Conservation (phyloP, 1,284 basidiomycete species). For the Malassezia dermatis region DNA sequence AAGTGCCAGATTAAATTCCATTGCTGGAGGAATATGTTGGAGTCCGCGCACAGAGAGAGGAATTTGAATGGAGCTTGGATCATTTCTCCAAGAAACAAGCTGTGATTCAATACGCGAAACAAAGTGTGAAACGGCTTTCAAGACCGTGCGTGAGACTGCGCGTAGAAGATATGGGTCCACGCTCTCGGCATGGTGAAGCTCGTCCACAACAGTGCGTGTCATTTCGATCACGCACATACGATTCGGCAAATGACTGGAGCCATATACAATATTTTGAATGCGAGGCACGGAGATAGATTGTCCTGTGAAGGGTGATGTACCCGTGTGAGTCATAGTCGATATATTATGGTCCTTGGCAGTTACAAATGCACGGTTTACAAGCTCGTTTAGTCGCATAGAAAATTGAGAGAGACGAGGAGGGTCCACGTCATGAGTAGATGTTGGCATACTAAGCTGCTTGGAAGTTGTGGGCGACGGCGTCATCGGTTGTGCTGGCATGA, state of each 20-base stretch:
- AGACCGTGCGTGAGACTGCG: conserved; percentile 39
- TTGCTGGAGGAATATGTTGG: conserved; percentile 26
- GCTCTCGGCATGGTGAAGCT: conserved; percentile 33
- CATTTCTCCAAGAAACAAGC: conserved; percentile 31
- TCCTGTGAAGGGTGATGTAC: conserved; percentile 14
- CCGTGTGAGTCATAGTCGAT: not conserved
- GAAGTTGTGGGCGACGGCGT: not conserved
- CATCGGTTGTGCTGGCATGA: not conserved
- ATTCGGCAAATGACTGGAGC: conserved; percentile 33
- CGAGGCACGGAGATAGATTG: conserved; percentile 18
- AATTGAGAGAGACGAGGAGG: conserved; percentile 41
- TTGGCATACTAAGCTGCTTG: not conserved
- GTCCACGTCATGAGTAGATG: conserved; percentile 12
- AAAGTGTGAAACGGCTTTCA: conserved; percentile 45
- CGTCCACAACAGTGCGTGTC: conserved; percentile 33
- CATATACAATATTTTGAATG: conserved; percentile 32
- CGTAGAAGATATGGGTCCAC: conserved; percentile 43
- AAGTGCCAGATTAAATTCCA: conserved; percentile 45
- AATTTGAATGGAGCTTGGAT: conserved; percentile 26
- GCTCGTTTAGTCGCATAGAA: conserved; percentile 37
- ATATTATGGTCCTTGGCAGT: conserved; percentile 14
- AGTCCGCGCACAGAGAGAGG: conserved; percentile 34
- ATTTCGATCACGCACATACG: conserved; percentile 36
- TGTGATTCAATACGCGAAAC: conserved; percentile 42
- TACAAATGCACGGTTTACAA: conserved; percentile 43